Evolutionary conservation across 345 rosid species (phyloP).

Genomic region (Eucalyptus polyanthemos): DNA sequence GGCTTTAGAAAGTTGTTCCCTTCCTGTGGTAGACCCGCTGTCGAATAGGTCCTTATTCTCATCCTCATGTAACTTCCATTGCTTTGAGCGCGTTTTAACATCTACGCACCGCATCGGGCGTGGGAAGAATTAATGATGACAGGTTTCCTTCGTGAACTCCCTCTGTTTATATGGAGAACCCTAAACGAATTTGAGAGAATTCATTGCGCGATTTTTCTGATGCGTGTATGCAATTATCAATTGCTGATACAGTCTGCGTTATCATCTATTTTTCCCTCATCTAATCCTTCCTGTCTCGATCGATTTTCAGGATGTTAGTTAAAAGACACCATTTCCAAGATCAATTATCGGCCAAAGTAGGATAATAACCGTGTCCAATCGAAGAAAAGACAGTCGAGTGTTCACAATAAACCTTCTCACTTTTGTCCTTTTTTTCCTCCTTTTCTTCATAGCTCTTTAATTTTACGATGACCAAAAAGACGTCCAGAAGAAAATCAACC

Average conservation of each 20-base stretch:
- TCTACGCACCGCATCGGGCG: no score
- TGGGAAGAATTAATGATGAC: background rate
- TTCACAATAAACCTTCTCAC: background rate
- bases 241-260: background rate
- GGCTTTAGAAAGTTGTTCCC: no score
- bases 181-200: background rate
- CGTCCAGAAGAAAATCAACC: background rate
- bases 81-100: slow-evolving; percentile 14
- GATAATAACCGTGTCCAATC: background rate
- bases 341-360: background rate
- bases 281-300: background rate
- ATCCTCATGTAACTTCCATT: no score
- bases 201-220: background rate
- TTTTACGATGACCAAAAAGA: background rate
- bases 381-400: background rate
- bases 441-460: no score
- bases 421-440: background rate
- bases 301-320: background rate
- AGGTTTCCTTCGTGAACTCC: background rate
- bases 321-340: background rate
- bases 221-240: background rate
- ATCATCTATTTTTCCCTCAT: background rate
- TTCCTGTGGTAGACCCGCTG: no score
- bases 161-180: background rate
- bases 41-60: no score